Evolutionary conservation across 176 grass and related monocot species (phyloP).

Genomic region (Hordeum vulgare): MorexV3_pseudomolecules_assembly NC_058520.1:398430174-398430673

Average conservation of each 20-base stretch:
- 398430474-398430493: neutral
- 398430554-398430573: neutral
- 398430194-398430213: slow-evolving; percentile 1
- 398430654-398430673: neutral
- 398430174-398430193: slow-evolving; percentile 20
- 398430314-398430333: neutral
- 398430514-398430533: neutral
- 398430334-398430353: neutral
- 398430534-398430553: neutral
- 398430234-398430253: slow-evolving; percentile 15
- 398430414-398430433: neutral
- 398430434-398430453: neutral
- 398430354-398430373: neutral
- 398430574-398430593: neutral
- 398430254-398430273: slow-evolving; percentile 9
- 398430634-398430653: neutral
- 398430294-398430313: neutral
- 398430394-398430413: neutral
- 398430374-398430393: slow-evolving; percentile 30
- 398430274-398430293: neutral
- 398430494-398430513: neutral
- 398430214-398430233: slow-evolving; percentile 37
- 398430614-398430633: neutral
- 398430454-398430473: neutral
- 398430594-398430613: no score